Conservation (phyloP, 805 yeast genomes). For the Brettanomyces custersianus region DNA sequence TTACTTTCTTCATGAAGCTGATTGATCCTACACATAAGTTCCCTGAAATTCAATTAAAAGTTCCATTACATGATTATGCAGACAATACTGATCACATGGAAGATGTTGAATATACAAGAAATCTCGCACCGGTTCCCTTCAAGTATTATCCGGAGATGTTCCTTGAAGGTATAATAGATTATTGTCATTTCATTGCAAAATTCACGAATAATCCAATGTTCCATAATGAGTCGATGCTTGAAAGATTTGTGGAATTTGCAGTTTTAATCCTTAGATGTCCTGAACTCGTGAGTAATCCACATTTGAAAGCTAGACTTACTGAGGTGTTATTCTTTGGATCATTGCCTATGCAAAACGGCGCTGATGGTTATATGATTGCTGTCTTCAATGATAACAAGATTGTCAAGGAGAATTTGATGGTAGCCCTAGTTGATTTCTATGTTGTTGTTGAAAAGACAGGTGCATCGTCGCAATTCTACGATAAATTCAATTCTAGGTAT, state of each 20-base stretch:
- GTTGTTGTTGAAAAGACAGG: slow-evolving; percentile 96
- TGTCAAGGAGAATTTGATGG: slow-evolving; percentile 59
- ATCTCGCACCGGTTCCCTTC: slow-evolving; percentile 66
- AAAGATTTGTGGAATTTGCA: slow-evolving; percentile 58
- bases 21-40: slow-evolving; percentile 64
- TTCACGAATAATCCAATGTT: slow-evolving; percentile 50
- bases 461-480: slow-evolving; percentile 89
- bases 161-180: slow-evolving; percentile 73
- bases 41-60: slow-evolving; percentile 38
- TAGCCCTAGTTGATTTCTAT: slow-evolving; percentile 80
- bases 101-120: slow-evolving; percentile 61
- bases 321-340: slow-evolving; percentile 76
- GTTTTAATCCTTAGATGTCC: slow-evolving; percentile 76
- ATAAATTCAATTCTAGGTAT: slow-evolving; percentile 86
- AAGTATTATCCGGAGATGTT: slow-evolving; percentile 78
- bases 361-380: slow-evolving; percentile 66
- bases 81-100: slow-evolving; percentile 62
- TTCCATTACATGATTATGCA: slow-evolving; percentile 54
- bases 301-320: slow-evolving; percentile 75
- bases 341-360: slow-evolving; percentile 39
- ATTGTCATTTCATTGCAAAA: slow-evolving; percentile 52
- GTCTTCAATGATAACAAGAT: slow-evolving; percentile 56
- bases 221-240: slow-evolving; percentile 40
- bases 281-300: slow-evolving; percentile 83
- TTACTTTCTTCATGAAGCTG: slow-evolving; percentile 59